These are phyloP conservation scores for Flaveria bidentis DNA, from an alignment of 129 eudicot species.

Conservation along the genomic window DNA sequence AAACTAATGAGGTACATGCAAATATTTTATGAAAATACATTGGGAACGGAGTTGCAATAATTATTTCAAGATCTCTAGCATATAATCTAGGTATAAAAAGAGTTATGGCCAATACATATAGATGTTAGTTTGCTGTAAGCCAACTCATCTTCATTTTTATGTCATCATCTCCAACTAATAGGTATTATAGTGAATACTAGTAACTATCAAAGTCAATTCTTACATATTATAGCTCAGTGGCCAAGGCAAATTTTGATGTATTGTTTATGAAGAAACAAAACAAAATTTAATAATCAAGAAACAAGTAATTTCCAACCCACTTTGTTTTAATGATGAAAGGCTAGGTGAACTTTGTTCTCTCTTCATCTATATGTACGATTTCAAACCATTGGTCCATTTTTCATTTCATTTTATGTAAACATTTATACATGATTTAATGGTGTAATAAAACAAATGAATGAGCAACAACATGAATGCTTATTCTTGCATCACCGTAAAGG, in stretches of 20 bases:
- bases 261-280: not conserved
- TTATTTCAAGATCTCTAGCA: too few species aligned
- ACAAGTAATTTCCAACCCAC: not conserved
- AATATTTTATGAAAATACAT: not conserved
- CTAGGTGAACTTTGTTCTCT: too few species aligned
- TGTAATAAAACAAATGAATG: too few species aligned
- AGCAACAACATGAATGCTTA: too few species aligned
- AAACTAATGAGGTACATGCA: not conserved
- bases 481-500: too few species aligned
- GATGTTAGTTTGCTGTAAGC: not conserved
- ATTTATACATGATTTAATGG: too few species aligned
- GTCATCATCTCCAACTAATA: not conserved
- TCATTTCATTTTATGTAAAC: too few species aligned
- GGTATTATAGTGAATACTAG: not conserved
- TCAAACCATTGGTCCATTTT: too few species aligned
- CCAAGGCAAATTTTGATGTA: not conserved
- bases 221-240: not conserved
- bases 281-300: not conserved
- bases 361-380: too few species aligned
- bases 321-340: too few species aligned
- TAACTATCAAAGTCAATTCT: not conserved
- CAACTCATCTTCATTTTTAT: not conserved
- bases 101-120: not conserved
- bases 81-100: too few species aligned
- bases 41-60: not conserved